Base-by-base conservation (phyloP, 192 early-diverging fungal species). In the Glomus cerebriforme region DNA sequence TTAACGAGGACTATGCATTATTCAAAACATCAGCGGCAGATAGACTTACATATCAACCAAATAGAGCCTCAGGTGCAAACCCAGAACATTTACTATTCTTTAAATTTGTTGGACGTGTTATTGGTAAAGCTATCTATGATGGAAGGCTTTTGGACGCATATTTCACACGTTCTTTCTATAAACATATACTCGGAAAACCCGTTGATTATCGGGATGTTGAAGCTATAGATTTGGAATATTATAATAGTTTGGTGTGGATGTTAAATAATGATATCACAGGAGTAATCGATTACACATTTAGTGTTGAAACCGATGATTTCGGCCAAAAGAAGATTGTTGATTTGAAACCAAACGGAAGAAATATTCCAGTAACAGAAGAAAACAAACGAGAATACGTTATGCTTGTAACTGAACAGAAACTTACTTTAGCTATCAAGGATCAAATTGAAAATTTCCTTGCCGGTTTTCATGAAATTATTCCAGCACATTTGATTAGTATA, bases 61-160 rank as follows among this genome's bases (percentile, higher is more conserved):
- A 99, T 81, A 92, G 95, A 54, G 89, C 94, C 34, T 97, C 95
- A 29, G 91, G 91, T 85, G 90, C 92, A 70, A 99, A 99, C 79
- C 92, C 95, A 1, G 98, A 98, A 72, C 98, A 99, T 83, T 79
- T 99, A 74, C 85, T 90, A 65, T 99, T 96, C 87, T 98, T 99
- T 88, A 95, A 95, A 84, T 99, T 99, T 90, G 96, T 99, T 65
- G 98, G 98, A 26, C 93, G 98, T 73, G 92, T 99, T 60, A 98
- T 99, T 75, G 98, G 97, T 73, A 99, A 99, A 86, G 98, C 98
- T n/a, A 98, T 99, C 75, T 98, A 95, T 68, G 98, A 99, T 83
- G 96, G 96, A 65, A 88, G 95, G 12, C 88, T 96, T 67, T 82
- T 99, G 77, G 98, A 99, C 83, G 93, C 93, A 22, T 98, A 99